A percentile compares a stretch with the other conserved stretches of the same genome.
These are phyloP conservation scores for Hortiboletus campestris DNA, from an alignment of 768 basidiomycete species.

Conservation along the genomic window DNA sequence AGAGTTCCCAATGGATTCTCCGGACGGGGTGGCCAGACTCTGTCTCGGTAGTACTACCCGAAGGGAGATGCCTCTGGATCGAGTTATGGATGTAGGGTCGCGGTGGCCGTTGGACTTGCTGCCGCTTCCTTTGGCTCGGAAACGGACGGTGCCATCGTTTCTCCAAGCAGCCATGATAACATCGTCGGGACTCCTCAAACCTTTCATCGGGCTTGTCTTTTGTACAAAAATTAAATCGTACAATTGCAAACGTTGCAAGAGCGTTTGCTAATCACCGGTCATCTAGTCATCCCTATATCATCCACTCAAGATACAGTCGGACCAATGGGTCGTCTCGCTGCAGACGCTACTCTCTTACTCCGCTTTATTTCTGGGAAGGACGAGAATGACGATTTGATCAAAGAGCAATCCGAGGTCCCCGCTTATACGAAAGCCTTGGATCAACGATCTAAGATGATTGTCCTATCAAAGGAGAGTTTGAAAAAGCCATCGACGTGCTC, in stretches of 20 bases:
- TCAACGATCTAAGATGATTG: conserved; percentile 25
- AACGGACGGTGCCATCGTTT: conserved; percentile 49
- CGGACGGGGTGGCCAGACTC: conserved; percentile 45
- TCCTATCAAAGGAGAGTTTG: conserved; percentile 36
- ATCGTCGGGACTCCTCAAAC: conserved; percentile 39
- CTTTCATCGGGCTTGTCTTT: conserved; percentile 41
- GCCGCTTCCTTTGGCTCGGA: conserved; percentile 45
- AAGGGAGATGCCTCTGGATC: conserved; percentile 41
- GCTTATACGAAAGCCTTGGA: conserved; percentile 55
- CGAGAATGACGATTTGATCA: conserved; percentile 50
- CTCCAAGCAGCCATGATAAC: conserved; percentile 41
- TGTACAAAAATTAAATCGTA: conserved; percentile 32
- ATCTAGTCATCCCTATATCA: conserved; percentile 55
- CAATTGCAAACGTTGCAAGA: neutral
- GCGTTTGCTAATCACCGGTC: neutral
- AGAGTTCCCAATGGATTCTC: conserved; percentile 43
- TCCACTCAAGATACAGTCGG: conserved; percentile 59
- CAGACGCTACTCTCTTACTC: conserved; percentile 56
- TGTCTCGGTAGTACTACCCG: conserved; percentile 44
- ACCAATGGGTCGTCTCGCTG: conserved; percentile 51
- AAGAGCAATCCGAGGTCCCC: conserved; percentile 52
- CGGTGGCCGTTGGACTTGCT: conserved; percentile 42
- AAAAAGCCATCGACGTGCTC: conserved; percentile 37
- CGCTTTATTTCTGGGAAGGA: conserved; percentile 54
- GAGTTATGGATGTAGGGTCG: conserved; percentile 44